Conservation (phyloP, 345 rosid species). For the Salix caprea region DNA sequence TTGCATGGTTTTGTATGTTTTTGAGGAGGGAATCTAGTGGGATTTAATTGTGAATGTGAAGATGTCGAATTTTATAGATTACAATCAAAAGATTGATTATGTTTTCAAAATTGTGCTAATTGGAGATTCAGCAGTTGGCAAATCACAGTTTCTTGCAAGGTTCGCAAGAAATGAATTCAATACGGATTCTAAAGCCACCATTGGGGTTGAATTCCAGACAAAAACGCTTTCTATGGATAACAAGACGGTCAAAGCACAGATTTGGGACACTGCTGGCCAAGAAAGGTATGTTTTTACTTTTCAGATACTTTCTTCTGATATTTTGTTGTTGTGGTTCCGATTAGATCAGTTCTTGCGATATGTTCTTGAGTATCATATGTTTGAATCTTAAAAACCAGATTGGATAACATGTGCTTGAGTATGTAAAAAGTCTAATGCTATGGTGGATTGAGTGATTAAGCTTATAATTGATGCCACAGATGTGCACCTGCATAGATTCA, state of each 20-base stretch:
- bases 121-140: constrained; percentile 83
- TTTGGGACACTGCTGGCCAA: constrained; percentile 92
- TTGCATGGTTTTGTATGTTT: not conserved
- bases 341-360: not conserved
- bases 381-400: not conserved
- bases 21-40: not conserved
- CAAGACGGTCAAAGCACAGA: constrained; percentile 80
- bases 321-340: not conserved
- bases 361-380: not conserved
- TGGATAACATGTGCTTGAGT: not conserved
- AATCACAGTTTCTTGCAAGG: constrained; percentile 72
- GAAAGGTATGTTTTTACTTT: constrained; percentile 45
- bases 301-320: not conserved
- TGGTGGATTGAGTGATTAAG: not conserved
- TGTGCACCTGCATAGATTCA: too few species aligned
- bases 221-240: constrained; percentile 71
- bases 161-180: constrained; percentile 79
- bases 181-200: constrained; percentile 76
- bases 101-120: constrained; percentile 79
- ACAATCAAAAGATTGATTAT: constrained; percentile 76
- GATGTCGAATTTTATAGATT: constrained; percentile 79
- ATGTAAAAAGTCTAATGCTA: too few species aligned
- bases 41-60: not conserved
- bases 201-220: constrained; percentile 87
- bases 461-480: too few species aligned